phyloP scores from a whole-genome alignment of 768 basidiomycete species.

The Collybiopsis confluens region DNA sequence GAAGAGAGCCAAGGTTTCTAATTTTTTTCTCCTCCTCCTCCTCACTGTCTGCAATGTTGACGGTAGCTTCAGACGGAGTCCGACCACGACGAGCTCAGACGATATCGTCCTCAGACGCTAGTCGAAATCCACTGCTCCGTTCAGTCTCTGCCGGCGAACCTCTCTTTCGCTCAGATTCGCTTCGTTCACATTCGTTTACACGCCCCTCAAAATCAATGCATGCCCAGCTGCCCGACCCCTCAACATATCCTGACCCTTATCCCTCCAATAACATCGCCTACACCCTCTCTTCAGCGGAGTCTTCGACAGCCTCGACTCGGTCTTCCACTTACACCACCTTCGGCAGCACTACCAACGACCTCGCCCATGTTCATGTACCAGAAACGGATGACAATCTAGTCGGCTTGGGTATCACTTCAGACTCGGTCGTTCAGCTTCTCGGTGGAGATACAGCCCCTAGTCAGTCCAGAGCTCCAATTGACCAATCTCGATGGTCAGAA shows the following conservation, averaged over 20 bases:
- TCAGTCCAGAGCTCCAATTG: conserved; percentile 48
- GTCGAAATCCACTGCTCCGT: conserved; percentile 31
- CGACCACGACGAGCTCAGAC: background rate
- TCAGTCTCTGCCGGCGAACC: conserved; percentile 37
- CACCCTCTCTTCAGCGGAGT: conserved; percentile 65
- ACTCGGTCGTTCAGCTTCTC: conserved; percentile 60
- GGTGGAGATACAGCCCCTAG: conserved; percentile 47
- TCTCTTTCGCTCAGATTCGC: conserved; percentile 37
- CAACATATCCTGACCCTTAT: conserved; percentile 42
- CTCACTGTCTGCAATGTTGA: background rate
- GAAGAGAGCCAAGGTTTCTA: background rate
- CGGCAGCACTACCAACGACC: conserved; percentile 61
- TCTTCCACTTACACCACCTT: conserved; percentile 77
- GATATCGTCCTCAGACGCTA: conserved; percentile 2
- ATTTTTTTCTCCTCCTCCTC: background rate
- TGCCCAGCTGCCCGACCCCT: conserved; percentile 61
- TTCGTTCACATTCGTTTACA: conserved; percentile 37
- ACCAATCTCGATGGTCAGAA: conserved; percentile 73
- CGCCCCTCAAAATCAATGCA: conserved; percentile 55
- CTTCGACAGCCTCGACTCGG: conserved; percentile 67
- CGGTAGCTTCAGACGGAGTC: background rate
- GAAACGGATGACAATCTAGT: conserved; percentile 50
- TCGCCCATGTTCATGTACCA: conserved; percentile 62
- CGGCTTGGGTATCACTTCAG: conserved; percentile 54
- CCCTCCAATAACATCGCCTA: conserved; percentile 26